A percentile compares a stretch with the other conserved stretches of the same genome.
Evolutionary conservation across 371 early-diverging fungal species (phyloP).

Genomic region (Choanephora cucurbitarum): DNA sequence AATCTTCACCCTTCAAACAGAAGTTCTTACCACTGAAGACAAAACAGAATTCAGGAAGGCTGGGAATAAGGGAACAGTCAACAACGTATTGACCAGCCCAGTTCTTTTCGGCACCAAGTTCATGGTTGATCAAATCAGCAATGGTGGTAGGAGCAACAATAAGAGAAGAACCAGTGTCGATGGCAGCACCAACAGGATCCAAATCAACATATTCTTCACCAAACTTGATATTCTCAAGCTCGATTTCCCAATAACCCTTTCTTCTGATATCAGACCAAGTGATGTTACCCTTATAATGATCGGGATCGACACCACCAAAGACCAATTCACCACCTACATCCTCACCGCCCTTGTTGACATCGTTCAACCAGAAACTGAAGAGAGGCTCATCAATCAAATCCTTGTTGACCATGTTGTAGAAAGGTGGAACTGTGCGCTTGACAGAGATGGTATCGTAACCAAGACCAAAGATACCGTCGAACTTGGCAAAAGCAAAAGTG

Average conservation of each 20-base stretch:
- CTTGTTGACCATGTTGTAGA: slow-evolving; percentile 85
- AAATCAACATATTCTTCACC: slow-evolving; percentile 68
- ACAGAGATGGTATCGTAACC: slow-evolving; percentile 91
- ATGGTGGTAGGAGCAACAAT: slow-evolving; percentile 76
- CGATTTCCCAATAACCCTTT: slow-evolving; percentile 96
- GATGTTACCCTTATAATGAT: slow-evolving; percentile 74
- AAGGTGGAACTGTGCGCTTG: slow-evolving; percentile 82
- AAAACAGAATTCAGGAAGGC: slow-evolving; percentile 78
- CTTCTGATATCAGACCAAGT: slow-evolving; percentile 81
- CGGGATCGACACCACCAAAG: slow-evolving; percentile 79
- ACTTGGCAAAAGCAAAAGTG: slow-evolving; percentile 83
- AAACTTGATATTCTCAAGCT: slow-evolving; percentile 71
- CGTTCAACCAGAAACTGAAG: slow-evolving; percentile 82
- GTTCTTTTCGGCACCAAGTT: slow-evolving; percentile 91
- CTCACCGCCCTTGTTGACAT: slow-evolving; percentile 61
- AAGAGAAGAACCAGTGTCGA: slow-evolving; percentile 85
- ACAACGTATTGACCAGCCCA: slow-evolving; percentile 86
- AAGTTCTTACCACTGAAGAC: slow-evolving; percentile 76
- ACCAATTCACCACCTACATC: slow-evolving; percentile 79
- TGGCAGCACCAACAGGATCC: slow-evolving; percentile 70
- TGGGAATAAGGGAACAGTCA: slow-evolving; percentile 69
- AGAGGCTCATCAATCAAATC: slow-evolving; percentile 74
- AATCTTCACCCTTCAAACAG: slow-evolving; percentile 60
- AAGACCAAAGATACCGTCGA: slow-evolving; percentile 93
- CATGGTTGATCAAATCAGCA: slow-evolving; percentile 85